Conservation (phyloP, 75 land plant genomes). For the Ceratopteris richardii region DNA sequence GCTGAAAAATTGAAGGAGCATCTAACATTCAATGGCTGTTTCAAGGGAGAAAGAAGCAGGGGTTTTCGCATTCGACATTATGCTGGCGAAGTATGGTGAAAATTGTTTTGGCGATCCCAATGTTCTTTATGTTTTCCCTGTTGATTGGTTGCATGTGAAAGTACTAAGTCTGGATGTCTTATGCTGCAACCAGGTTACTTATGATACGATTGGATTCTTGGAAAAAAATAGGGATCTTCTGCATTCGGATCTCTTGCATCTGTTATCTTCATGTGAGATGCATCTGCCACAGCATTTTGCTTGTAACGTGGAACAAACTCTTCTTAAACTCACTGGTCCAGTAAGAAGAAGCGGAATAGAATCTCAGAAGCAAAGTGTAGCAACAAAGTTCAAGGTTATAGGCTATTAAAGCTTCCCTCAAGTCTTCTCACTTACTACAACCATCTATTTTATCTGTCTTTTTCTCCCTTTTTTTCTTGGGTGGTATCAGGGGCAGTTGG, state of each 20-base stretch:
- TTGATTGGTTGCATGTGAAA: neutral
- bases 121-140: neutral
- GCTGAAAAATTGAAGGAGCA: conserved; percentile 86
- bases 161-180: neutral
- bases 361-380: conserved; percentile 69
- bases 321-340: conserved; percentile 24
- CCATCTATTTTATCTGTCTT: neutral
- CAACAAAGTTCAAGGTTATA: conserved; percentile 74
- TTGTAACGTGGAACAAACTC: conserved; percentile 29
- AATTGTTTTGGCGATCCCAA: too few relatives aligned
- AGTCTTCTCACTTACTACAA: neutral
- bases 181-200: conserved; percentile 68
- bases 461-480: neutral
- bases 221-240: conserved; percentile 88
- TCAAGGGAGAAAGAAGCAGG: conserved; percentile 59
- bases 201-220: conserved; percentile 77
- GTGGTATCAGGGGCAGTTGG: neutral
- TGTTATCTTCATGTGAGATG: conserved; percentile 53
- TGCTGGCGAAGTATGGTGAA: conserved; percentile 82
- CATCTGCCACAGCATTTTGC: conserved; percentile 52
- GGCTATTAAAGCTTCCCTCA: neutral
- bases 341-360: conserved; percentile 33
- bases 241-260: conserved; percentile 57
- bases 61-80: conserved; percentile 68
- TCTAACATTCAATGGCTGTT: conserved; percentile 50